A percentile compares a stretch with the other conserved stretches of the same genome.
phyloP scores from a whole-genome alignment of 176 grass and related monocot genomes.

The Alloteropsis semialata region DNA sequence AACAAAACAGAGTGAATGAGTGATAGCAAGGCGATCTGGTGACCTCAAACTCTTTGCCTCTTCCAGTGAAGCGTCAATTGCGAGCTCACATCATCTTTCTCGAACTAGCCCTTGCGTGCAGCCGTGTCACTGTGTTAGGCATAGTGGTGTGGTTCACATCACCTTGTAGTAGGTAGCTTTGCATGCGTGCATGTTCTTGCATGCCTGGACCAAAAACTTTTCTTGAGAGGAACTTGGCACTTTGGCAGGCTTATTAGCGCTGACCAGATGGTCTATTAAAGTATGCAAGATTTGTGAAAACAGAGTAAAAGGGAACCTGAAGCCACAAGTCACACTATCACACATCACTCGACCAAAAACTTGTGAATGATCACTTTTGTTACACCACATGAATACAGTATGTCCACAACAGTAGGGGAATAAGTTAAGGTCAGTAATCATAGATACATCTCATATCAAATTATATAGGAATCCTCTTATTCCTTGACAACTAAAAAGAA shows the following conservation, averaged over 20 bases:
- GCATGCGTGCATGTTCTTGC: not conserved
- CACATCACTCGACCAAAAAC: no score
- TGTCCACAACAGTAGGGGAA: not conserved
- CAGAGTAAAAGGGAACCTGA: no score
- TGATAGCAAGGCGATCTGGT: not conserved
- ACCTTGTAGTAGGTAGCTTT: not conserved
- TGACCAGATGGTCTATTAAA: no score
- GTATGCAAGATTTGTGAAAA: no score
- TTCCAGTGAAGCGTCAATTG: not conserved
- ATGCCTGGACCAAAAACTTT: not conserved
- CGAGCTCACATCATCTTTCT: conserved; percentile 32
- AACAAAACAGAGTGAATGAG: not conserved
- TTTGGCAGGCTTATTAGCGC: no score
- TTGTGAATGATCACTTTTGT: not conserved
- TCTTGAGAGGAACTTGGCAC: no score
- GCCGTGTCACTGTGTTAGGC: conserved; percentile 21
- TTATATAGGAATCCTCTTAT: not conserved
- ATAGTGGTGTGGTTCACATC: conserved; percentile 28
- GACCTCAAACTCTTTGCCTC: not conserved
- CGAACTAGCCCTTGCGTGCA: conserved; percentile 5
- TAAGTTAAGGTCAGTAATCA: conserved; percentile 3
- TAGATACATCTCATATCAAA: not conserved
- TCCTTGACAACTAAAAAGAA: not conserved
- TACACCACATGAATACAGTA: not conserved
- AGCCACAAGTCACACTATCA: no score